Percentiles rank a stretch among this genome's conserved stretches.
These are phyloP conservation scores for Stephanodiscus triporus DNA, from an alignment of 108 stramenopile genomes.

Conservation along the genomic window DNA sequence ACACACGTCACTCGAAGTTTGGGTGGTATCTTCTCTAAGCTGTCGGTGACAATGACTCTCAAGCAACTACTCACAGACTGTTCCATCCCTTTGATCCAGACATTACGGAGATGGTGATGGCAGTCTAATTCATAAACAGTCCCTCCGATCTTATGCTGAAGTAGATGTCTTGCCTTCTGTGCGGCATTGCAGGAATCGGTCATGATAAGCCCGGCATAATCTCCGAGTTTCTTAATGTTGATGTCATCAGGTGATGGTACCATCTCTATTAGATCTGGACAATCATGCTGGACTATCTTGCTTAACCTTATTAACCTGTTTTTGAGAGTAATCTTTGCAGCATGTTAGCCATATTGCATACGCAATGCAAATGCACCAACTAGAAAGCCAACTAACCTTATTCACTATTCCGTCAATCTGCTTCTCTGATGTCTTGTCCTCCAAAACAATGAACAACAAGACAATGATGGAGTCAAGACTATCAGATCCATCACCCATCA, in stretches of 20 bases:
- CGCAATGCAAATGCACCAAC: too few relatives aligned
- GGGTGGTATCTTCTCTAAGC: slow-evolving; percentile 17
- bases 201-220: not conserved
- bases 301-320: not conserved
- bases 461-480: not conserved
- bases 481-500: not conserved
- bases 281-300: slow-evolving; percentile 1
- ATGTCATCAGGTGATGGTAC: slow-evolving; percentile 12
- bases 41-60: not conserved
- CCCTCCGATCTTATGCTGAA: not conserved
- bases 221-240: slow-evolving; percentile 14
- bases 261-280: not conserved
- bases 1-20: slow-evolving; percentile 11
- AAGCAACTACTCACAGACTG: not conserved
- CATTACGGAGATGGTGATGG: slow-evolving; percentile 15
- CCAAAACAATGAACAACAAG: not conserved
- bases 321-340: slow-evolving; percentile 6
- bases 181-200: slow-evolving; percentile 21
- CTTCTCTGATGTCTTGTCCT: slow-evolving; percentile 5
- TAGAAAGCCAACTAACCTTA: not conserved
- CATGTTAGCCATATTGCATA: too few relatives aligned
- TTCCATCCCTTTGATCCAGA: slow-evolving; percentile 29
- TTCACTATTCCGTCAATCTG: not conserved
- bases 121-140: not conserved
- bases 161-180: not conserved